phyloP scores from a whole-genome alignment of 768 basidiomycete species.

The Tubosaeta brunneosetosa region DNA sequence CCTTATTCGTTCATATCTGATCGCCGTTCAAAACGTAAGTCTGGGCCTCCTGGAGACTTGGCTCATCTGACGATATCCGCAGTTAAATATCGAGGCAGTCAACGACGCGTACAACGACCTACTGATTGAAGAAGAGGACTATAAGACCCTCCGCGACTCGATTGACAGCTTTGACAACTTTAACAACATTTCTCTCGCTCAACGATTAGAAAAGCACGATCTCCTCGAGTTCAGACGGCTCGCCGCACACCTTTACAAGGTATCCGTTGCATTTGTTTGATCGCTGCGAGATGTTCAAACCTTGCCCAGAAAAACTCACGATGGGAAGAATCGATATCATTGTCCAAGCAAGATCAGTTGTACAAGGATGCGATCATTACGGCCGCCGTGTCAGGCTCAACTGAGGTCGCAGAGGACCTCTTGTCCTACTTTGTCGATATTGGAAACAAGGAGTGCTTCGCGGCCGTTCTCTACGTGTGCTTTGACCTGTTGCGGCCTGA shows the following conservation, averaged over 20 bases:
- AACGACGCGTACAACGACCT: constrained; percentile 98
- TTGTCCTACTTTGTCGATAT: constrained; percentile 97
- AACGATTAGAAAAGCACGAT: constrained; percentile 82
- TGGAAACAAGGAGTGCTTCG: constrained; percentile 97
- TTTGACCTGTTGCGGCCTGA: constrained; percentile 95
- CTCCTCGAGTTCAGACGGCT: constrained; percentile 93
- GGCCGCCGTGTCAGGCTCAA: constrained; percentile 77
- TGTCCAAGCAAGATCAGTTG: constrained; percentile 94
- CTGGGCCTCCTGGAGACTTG: not conserved
- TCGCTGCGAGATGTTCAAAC: not conserved
- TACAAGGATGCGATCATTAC: constrained; percentile 97
- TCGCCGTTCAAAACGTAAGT: constrained; percentile 89
- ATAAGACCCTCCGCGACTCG: constrained; percentile 94
- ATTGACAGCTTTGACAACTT: constrained; percentile 99
- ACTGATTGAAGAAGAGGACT: constrained; percentile 99
- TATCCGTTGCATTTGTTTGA: constrained; percentile 20
- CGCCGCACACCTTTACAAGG: constrained; percentile 96
- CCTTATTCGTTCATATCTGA: constrained; percentile 92
- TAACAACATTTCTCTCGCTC: constrained; percentile 83
- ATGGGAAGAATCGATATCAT: constrained; percentile 94
- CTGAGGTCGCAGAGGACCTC: constrained; percentile 90
- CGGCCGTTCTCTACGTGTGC: constrained; percentile 83
- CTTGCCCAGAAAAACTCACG: constrained; percentile 75
- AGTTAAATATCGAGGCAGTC: constrained; percentile 95
- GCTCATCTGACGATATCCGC: constrained; percentile 8